Evolutionary conservation across 768 basidiomycete species (phyloP).

Genomic region (Lentinus tigrinus): DNA sequence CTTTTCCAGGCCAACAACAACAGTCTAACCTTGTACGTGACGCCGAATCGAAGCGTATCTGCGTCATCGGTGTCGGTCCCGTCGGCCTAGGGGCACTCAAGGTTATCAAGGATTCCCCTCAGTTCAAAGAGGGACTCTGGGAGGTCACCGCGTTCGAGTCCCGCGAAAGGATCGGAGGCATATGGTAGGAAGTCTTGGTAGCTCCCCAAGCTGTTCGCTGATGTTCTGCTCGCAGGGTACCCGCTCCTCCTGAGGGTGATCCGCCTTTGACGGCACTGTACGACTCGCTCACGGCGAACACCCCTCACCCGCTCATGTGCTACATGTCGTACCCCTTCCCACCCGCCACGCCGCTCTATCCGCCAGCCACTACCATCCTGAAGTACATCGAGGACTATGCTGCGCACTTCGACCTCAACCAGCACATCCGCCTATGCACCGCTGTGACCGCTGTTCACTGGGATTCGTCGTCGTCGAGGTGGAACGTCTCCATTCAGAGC

Average conservation of each 20-base stretch:
- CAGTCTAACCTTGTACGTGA: background rate
- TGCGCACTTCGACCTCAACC: slow-evolving; percentile 53
- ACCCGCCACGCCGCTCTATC: slow-evolving; percentile 70
- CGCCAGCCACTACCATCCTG: slow-evolving; percentile 56
- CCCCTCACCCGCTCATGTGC: slow-evolving; percentile 78
- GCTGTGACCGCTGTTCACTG: slow-evolving; percentile 50
- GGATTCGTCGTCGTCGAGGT: slow-evolving; percentile 33
- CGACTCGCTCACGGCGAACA: slow-evolving; percentile 77
- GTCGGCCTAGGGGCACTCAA: slow-evolving; percentile 71
- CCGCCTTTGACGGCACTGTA: slow-evolving; percentile 72
- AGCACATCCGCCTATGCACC: slow-evolving; percentile 62
- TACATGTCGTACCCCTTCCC: slow-evolving; percentile 65
- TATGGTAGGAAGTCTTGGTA: slow-evolving; percentile 55
- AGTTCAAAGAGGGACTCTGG: slow-evolving; percentile 63
- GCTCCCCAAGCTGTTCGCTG: background rate
- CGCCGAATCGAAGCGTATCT: slow-evolving; percentile 38
- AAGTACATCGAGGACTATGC: slow-evolving; percentile 71
- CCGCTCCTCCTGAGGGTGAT: slow-evolving; percentile 47
- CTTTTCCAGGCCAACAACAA: background rate
- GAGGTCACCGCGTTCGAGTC: slow-evolving; percentile 59
- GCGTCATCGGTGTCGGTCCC: slow-evolving; percentile 77
- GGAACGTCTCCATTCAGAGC: slow-evolving; percentile 41
- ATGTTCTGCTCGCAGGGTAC: slow-evolving; percentile 40
- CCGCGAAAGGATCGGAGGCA: slow-evolving; percentile 66
- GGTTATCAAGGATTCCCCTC: slow-evolving; percentile 54